Percentiles rank a stretch among this genome's conserved stretches.
Conservation (phyloP, 345 rosid species). For the Citrus australasica region DNA sequence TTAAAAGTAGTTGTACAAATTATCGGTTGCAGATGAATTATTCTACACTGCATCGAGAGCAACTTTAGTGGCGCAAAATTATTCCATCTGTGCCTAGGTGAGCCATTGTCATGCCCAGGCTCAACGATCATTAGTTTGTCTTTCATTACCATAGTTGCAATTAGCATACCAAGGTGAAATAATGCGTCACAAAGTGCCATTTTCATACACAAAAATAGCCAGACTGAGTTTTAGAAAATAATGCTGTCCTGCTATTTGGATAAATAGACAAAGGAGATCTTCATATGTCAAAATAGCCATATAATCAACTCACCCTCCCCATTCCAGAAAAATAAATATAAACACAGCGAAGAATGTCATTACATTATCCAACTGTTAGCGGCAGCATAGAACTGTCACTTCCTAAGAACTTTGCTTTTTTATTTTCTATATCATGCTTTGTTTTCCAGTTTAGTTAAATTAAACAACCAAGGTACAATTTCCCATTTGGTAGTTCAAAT, state of each 20-base stretch:
- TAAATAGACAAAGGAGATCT: not conserved
- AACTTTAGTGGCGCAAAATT: not conserved
- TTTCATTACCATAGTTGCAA: not conserved
- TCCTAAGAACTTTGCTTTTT: not conserved
- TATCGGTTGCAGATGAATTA: not conserved
- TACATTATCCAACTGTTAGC: not conserved
- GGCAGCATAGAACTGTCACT: not conserved
- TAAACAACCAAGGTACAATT: not conserved
- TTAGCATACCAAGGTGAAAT: not conserved
- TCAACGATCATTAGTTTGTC: not conserved
- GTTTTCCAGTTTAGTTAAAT: not conserved
- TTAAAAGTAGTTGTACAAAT: not conserved
- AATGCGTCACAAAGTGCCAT: not conserved
- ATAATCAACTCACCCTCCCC: not conserved
- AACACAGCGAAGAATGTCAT: not conserved
- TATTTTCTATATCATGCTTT: not conserved
- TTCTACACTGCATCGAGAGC: not conserved
- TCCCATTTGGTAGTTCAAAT: not conserved
- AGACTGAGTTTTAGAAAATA: not conserved
- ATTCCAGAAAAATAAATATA: not conserved
- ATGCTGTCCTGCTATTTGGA: not conserved
- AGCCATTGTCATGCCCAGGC: not conserved
- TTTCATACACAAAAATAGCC: not conserved
- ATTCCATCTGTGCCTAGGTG: not conserved
- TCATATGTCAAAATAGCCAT: not conserved